Conservation (phyloP, 192 early-diverging fungal genomes). For the Mortierella claussenii region DNA sequence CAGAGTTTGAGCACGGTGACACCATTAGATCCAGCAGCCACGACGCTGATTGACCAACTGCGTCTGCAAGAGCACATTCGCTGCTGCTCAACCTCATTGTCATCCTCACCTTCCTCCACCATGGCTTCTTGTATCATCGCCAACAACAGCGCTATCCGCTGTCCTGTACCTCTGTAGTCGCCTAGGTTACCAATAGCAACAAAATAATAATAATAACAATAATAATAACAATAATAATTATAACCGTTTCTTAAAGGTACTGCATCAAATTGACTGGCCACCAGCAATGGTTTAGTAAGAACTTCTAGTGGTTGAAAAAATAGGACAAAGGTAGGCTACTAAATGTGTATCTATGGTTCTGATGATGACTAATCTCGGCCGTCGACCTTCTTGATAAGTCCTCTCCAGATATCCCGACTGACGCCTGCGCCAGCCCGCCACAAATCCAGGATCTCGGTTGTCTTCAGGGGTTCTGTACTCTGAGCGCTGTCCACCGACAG, state of each 20-base stretch:
- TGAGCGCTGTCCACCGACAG: conserved; percentile 45
- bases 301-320: no score
- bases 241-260: neutral
- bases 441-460: conserved; percentile 35
- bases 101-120: neutral
- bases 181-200: neutral
- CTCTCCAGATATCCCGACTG: conserved; percentile 45
- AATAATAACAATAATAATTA: conserved; percentile 1
- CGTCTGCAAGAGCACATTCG: conserved; percentile 22
- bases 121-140: neutral
- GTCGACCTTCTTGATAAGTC: conserved; percentile 48
- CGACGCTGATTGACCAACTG: conserved; percentile 25
- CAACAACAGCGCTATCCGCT: neutral
- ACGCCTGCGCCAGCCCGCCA: conserved; percentile 47
- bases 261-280: no score
- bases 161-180: neutral
- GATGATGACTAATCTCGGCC: conserved; percentile 14
- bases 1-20: conserved; percentile 22
- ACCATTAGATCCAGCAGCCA: conserved; percentile 22
- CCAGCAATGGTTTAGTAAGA: no score
- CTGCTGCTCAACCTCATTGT: neutral
- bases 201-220: neutral
- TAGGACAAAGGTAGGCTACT: no score
- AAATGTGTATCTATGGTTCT: no score
- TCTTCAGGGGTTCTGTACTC: conserved; percentile 28